Conservation (phyloP, 306 rosid species). For the Mucuna pruriens region DNA sequence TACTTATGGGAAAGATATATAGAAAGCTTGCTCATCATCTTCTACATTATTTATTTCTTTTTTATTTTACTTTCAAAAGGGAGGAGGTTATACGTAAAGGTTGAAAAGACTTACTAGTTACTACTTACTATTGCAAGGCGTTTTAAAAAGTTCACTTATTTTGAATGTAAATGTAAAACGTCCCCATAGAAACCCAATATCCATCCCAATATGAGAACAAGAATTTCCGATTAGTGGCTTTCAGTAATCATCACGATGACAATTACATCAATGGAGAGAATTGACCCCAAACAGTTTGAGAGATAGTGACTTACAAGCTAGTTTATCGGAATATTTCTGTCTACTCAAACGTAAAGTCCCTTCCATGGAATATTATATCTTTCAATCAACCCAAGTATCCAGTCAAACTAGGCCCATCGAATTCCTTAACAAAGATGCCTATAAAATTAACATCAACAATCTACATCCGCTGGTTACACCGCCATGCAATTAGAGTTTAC, state of each 20-base stretch:
- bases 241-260: slow-evolving; percentile 45
- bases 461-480: slow-evolving; percentile 33
- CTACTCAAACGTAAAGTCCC: slow-evolving; percentile 40
- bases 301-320: slow-evolving; percentile 42
- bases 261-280: slow-evolving; percentile 41
- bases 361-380: slow-evolving; percentile 43
- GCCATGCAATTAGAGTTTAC: slow-evolving; percentile 55
- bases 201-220: slow-evolving; percentile 24
- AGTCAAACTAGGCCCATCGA: slow-evolving; percentile 49
- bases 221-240: slow-evolving; percentile 47
- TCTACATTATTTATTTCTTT: neutral
- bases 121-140: neutral
- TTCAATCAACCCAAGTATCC: slow-evolving; percentile 40
- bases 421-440: slow-evolving; percentile 39
- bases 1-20: neutral
- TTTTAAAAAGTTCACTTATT: neutral
- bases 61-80: neutral
- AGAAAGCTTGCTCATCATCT: neutral
- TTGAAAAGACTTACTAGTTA: neutral
- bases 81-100: neutral
- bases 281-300: slow-evolving; percentile 36
- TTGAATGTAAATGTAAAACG: neutral
- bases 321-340: slow-evolving; percentile 50
- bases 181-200: neutral
- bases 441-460: slow-evolving; percentile 38